Evolutionary conservation across 2,329 filamentous ascomycete genomes (phyloP).

Genomic region (Aspergillus niger): DNA sequence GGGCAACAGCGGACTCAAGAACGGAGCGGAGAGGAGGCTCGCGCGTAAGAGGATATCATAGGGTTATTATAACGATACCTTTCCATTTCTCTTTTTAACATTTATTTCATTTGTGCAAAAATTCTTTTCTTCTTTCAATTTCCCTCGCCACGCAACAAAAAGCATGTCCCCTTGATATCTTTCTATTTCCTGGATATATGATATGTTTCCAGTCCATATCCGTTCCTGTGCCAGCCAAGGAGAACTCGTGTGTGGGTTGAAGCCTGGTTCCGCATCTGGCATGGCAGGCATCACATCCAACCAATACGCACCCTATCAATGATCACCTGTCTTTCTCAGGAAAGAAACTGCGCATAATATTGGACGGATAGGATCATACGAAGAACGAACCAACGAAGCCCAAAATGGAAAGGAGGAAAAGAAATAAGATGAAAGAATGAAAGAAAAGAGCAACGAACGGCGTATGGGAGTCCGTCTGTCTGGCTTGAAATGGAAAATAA

Average conservation of each 20-base stretch:
- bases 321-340: too few relatives aligned
- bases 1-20: conserved; percentile 44
- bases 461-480: conserved; percentile 39
- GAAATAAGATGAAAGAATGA: conserved; percentile 15
- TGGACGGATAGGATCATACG: neutral
- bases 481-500: conserved; percentile 26
- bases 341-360: too few relatives aligned
- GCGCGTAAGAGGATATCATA: conserved; percentile 32
- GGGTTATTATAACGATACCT: conserved; percentile 26
- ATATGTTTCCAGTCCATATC: too few relatives aligned
- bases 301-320: too few relatives aligned
- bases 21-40: conserved; percentile 39
- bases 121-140: conserved; percentile 12
- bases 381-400: conserved; percentile 1
- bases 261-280: too few relatives aligned
- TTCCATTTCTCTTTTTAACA: conserved; percentile 18
- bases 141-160: neutral
- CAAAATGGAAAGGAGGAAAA: neutral
- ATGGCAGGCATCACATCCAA: too few relatives aligned
- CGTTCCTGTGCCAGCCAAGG: too few relatives aligned
- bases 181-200: too few relatives aligned
- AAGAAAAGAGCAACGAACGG: conserved; percentile 30
- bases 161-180: neutral
- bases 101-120: conserved; percentile 6
- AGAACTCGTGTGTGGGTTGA: too few relatives aligned